Conservation (phyloP, 2,329 filamentous ascomycete species). For the Ceratocystis papillata region DNA sequence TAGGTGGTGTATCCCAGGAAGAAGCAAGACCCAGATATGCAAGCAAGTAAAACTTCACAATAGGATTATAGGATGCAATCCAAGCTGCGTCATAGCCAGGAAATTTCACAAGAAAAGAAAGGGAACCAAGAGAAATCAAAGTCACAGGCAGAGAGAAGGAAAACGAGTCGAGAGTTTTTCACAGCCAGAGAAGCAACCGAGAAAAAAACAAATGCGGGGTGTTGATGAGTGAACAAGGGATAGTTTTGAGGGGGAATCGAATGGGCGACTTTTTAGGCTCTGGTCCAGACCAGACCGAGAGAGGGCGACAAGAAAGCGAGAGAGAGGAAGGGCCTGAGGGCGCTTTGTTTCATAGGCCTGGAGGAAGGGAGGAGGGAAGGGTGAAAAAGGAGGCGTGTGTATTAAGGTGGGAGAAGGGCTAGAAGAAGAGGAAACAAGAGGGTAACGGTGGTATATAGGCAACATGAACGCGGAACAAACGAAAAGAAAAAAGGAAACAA, state of each 20-base stretch:
- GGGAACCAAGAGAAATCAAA: background rate
- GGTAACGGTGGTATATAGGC: background rate
- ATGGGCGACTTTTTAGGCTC: background rate
- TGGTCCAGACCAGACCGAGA: constrained; percentile 1
- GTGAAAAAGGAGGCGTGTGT: no score
- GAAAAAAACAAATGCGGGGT: constrained; percentile 13
- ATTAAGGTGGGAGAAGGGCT: background rate
- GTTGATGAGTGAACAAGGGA: constrained; percentile 11
- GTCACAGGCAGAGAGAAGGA: background rate
- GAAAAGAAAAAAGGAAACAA: background rate
- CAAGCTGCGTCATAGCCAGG: constrained; percentile 11
- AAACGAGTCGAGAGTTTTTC: constrained; percentile 5
- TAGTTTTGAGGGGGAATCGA: constrained; percentile 10
- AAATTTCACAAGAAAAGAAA: background rate
- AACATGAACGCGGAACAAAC: background rate
- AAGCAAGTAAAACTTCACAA: background rate
- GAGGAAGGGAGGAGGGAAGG: background rate
- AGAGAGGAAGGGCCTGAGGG: background rate
- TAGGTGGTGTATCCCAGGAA: constrained; percentile 1
- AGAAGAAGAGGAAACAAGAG: background rate
- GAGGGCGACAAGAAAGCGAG: background rate
- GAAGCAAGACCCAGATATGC: constrained; percentile 4
- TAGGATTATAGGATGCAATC: constrained; percentile 10
- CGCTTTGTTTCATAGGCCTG: background rate
- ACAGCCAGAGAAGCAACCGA: constrained; percentile 4